These are phyloP conservation scores for Achaetomiella virescens DNA, from an alignment of 495 filamentous ascomycete genomes.

Conservation along the genomic window DNA sequence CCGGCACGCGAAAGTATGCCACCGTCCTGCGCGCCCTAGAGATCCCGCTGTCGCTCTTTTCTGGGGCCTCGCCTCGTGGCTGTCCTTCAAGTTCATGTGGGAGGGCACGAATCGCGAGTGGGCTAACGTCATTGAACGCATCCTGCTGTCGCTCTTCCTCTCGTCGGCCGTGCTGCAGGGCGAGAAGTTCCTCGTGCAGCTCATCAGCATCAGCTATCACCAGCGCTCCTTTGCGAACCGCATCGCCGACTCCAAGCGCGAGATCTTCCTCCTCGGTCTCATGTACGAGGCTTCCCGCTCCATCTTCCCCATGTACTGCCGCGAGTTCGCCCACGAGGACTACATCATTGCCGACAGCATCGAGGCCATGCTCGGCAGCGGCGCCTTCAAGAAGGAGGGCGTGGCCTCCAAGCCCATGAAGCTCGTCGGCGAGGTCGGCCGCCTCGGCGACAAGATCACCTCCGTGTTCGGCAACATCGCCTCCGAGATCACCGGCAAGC, in stretches of 20 bases:
- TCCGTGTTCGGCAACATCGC: slow-evolving; percentile 91
- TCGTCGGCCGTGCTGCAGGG: slow-evolving; percentile 69
- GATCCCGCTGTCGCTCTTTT: slow-evolving; percentile 82
- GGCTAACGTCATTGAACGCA: slow-evolving; percentile 53
- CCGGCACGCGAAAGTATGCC: slow-evolving; percentile 89
- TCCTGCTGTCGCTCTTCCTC: slow-evolving; percentile 71
- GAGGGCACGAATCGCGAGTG: slow-evolving; percentile 30
- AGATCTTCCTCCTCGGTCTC: slow-evolving; percentile 68
- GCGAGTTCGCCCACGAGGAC: slow-evolving; percentile 87
- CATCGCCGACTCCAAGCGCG: slow-evolving; percentile 84
- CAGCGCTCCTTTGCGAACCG: slow-evolving; percentile 82
- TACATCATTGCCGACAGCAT: slow-evolving; percentile 81
- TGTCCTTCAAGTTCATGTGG: slow-evolving; percentile 70
- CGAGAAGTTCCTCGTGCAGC: slow-evolving; percentile 80
- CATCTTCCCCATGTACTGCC: slow-evolving; percentile 86
- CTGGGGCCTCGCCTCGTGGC: slow-evolving; percentile 73
- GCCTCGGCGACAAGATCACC: slow-evolving; percentile 84
- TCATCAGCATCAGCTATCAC: slow-evolving; percentile 93
- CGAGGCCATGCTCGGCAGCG: slow-evolving; percentile 40
- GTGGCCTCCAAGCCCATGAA: slow-evolving; percentile 69
- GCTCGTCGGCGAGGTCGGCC: slow-evolving; percentile 69
- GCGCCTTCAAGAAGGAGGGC: slow-evolving; percentile 42
- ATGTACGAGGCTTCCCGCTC: slow-evolving; percentile 84
- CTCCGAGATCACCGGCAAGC: slow-evolving; percentile 87
- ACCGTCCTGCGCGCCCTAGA: slow-evolving; percentile 72